Conservation (phyloP, 2,329 filamentous ascomycete species). For the Escovopsis sp. region DNA sequence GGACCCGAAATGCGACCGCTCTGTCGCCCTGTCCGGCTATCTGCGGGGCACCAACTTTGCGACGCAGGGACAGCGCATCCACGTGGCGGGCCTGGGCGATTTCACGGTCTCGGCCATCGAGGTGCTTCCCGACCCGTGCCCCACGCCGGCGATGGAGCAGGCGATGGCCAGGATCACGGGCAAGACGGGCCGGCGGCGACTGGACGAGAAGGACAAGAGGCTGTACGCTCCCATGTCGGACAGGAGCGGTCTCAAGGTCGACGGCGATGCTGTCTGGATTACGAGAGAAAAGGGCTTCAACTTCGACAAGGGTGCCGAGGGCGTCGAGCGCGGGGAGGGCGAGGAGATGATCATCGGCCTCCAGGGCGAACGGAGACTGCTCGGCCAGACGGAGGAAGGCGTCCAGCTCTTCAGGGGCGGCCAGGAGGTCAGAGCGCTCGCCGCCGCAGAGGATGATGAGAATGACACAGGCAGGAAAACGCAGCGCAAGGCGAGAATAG, state of each 20-base stretch:
- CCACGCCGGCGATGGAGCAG: conserved; percentile 82
- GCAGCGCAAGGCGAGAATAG: conserved; percentile 40
- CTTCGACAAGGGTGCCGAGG: conserved; percentile 54
- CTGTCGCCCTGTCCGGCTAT: conserved; percentile 84
- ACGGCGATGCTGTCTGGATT: conserved; percentile 93
- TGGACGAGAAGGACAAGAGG: conserved; percentile 95
- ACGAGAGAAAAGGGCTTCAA: conserved; percentile 56
- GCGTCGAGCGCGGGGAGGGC: conserved; percentile 71
- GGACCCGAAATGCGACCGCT: conserved; percentile 78
- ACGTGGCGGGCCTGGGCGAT: conserved; percentile 86
- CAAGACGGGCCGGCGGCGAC: conserved; percentile 61
- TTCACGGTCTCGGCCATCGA: conserved; percentile 74
- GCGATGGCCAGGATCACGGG: conserved; percentile 71
- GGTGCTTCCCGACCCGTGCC: conserved; percentile 81
- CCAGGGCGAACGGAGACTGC: conserved; percentile 65
- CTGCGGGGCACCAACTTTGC: conserved; percentile 89
- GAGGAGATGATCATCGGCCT: conserved; percentile 89
- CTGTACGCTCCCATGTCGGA: conserved; percentile 97
- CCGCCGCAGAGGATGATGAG: conserved; percentile 25
- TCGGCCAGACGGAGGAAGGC: conserved; percentile 70
- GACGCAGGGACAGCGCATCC: conserved; percentile 69
- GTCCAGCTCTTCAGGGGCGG: conserved; percentile 77
- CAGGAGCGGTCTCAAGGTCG: conserved; percentile 86
- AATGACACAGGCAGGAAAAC: conserved; percentile 45
- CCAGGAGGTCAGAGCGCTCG: conserved; percentile 45